Conservation (phyloP, 495 filamentous ascomycete genomes). For the Peziza echinospora region DNA sequence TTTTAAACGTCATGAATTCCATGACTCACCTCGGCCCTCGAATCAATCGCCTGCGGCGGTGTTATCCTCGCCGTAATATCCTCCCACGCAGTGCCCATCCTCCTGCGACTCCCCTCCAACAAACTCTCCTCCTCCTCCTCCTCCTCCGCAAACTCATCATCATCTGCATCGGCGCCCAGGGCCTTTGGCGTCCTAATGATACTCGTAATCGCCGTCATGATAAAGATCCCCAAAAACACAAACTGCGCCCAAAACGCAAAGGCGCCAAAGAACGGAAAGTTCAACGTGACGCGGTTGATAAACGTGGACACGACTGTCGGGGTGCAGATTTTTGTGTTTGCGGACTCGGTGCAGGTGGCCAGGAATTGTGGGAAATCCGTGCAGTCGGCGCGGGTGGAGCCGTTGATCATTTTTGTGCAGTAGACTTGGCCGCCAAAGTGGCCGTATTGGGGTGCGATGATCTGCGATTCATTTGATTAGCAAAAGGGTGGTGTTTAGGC, state of each 20-base stretch:
- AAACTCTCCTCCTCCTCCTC: constrained; percentile 85
- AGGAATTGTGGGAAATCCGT: constrained; percentile 46
- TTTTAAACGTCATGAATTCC: background rate
- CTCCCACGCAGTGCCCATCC: background rate
- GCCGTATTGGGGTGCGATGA: constrained; percentile 82
- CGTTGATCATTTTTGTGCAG: constrained; percentile 25
- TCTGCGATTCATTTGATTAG: too few relatives aligned
- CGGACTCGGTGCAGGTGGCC: constrained; percentile 56
- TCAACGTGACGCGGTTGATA: constrained; percentile 78
- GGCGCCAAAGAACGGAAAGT: constrained; percentile 89
- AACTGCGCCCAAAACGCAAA: constrained; percentile 92
- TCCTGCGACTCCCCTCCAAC: constrained; percentile 20
- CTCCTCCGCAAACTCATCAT: constrained; percentile 66
- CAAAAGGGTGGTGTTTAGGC: too few relatives aligned
- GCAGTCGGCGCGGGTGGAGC: constrained; percentile 41
- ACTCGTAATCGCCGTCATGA: constrained; percentile 51
- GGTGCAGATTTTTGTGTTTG: constrained; percentile 60
- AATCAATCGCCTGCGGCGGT: background rate
- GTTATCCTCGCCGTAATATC: background rate
- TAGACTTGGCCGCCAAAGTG: constrained; percentile 90
- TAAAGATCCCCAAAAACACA: constrained; percentile 62
- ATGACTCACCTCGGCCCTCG: background rate
- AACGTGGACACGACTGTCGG: constrained; percentile 79
- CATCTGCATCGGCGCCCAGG: constrained; percentile 51
- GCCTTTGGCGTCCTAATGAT: constrained; percentile 61